phyloP scores from a whole-genome alignment of 116 monocot species.

The Cymodocea nodosa region DNA sequence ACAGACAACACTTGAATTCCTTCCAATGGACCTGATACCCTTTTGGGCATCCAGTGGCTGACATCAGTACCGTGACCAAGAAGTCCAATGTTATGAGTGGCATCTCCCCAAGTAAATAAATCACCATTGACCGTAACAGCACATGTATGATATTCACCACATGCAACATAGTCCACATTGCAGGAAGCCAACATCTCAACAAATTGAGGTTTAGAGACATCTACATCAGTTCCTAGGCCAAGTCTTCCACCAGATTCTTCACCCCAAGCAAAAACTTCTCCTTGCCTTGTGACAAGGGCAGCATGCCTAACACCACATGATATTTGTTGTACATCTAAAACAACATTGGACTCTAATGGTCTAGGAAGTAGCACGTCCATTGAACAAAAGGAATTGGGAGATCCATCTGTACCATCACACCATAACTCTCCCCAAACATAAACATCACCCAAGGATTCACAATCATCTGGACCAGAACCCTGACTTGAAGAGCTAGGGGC shows the following conservation, averaged over 20 bases:
- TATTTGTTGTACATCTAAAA: slow-evolving; percentile 24
- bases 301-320: slow-evolving; percentile 37
- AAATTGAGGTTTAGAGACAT: slow-evolving; percentile 18
- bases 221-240: slow-evolving; percentile 21
- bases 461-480: slow-evolving; percentile 51
- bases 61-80: slow-evolving; percentile 55
- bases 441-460: slow-evolving; percentile 57
- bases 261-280: slow-evolving; percentile 36
- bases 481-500: slow-evolving; percentile 47
- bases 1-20: slow-evolving; percentile 49
- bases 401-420: slow-evolving; percentile 25
- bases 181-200: slow-evolving; percentile 18
- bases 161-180: slow-evolving; percentile 39
- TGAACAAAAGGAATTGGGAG: slow-evolving; percentile 13
- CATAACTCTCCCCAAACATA: slow-evolving; percentile 57
- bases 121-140: slow-evolving; percentile 58
- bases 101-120: slow-evolving; percentile 71
- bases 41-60: slow-evolving; percentile 67
- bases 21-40: slow-evolving; percentile 51
- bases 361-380: slow-evolving; percentile 29
- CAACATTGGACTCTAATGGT: slow-evolving; percentile 30
- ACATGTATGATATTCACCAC: slow-evolving; percentile 75
- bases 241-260: slow-evolving; percentile 28
- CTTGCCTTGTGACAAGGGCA: slow-evolving; percentile 34
- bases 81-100: slow-evolving; percentile 30